Evolutionary conservation across 257 asterid species (phyloP), one percentile per base, ranked within the genome.

Genomic region (Scutellaria galericulata): DNA sequence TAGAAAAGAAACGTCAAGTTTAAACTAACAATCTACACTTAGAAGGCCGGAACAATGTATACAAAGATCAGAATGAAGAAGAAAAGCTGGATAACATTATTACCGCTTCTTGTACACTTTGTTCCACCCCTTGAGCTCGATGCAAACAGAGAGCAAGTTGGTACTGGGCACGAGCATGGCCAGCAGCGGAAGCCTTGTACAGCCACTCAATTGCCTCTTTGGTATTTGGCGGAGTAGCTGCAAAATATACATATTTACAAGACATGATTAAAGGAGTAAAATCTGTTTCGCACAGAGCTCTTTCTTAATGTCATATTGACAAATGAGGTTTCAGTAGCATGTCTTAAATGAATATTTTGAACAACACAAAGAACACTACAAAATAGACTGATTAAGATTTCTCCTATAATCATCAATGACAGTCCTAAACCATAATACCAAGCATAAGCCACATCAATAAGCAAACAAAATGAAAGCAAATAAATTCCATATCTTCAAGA

Each of bases 81-180:
- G 67, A 56, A 76, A 64, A 66, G 61, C 24, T 22, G 75, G 15
- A 70, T 7, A 70, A 39, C 66, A 69, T 41, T 64, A 68, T 31
- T 88, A 92, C 98, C 82, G 94, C 94, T 83, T 81, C 87, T 57
- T 77, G 77, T 55, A 81, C 73, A 81, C 85, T 79, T 74, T 74
- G 83, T 68, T 75, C 65, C 64, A 76, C 76, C 15, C 90, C 94
- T 45, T 81, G 80, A 56, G 90, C 93, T 72, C 85, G 89, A 80
- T 86, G 97, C 37, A 86, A 74, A 80, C 89, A 89, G 37, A 86
- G 89, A 5, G 90, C 97, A 46, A 89, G 89, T 77, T 92, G 96
- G 86, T 89, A 89, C 39, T 87, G 97, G 67, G 95, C 95, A 53
- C 96, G 93, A 72, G 81, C 89, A 80, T 85, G 79, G 52, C 96